Percentiles rank a stretch among this genome's conserved stretches.
phyloP scores from a whole-genome alignment of 1,139 yeast species.

The Geotrichum europaeum region DNA sequence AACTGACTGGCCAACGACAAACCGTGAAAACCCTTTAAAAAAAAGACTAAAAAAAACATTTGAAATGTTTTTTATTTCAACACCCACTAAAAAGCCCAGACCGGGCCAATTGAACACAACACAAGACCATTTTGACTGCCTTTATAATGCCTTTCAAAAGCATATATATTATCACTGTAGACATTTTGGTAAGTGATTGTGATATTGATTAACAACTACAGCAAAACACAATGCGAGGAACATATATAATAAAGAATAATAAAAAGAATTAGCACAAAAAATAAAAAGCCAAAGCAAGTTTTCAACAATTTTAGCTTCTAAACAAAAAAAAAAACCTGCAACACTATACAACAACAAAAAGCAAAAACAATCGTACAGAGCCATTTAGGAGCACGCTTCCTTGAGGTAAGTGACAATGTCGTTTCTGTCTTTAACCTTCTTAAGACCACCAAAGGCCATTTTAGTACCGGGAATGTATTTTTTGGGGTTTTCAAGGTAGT shows the following conservation, averaged over 20 bases:
- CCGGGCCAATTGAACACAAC: too few species aligned
- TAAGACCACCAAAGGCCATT: constrained; percentile 99
- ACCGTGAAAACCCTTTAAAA: neutral
- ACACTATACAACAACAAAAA: neutral
- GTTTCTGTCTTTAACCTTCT: constrained; percentile 98
- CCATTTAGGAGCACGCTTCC: constrained; percentile 42
- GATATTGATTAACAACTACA: neutral
- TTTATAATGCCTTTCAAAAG: too few species aligned
- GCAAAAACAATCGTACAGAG: neutral
- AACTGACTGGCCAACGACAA: neutral
- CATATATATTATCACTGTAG: too few species aligned
- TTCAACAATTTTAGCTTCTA: neutral
- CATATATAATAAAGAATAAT: neutral
- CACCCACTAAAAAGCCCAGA: neutral
- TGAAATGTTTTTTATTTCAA: neutral
- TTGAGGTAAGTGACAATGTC: constrained; percentile 89
- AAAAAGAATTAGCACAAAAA: neutral
- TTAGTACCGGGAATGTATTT: constrained; percentile 99
- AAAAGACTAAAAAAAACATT: neutral
- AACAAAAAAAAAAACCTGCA: neutral
- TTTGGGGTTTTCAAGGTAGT: constrained; percentile 99
- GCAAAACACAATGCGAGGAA: neutral
- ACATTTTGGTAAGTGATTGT: neutral
- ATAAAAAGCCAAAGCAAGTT: neutral
- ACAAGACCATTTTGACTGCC: too few species aligned